phyloP scores from a whole-genome alignment of 2,329 filamentous ascomycete genomes.

The Colletotrichum cordylinicola region DNA sequence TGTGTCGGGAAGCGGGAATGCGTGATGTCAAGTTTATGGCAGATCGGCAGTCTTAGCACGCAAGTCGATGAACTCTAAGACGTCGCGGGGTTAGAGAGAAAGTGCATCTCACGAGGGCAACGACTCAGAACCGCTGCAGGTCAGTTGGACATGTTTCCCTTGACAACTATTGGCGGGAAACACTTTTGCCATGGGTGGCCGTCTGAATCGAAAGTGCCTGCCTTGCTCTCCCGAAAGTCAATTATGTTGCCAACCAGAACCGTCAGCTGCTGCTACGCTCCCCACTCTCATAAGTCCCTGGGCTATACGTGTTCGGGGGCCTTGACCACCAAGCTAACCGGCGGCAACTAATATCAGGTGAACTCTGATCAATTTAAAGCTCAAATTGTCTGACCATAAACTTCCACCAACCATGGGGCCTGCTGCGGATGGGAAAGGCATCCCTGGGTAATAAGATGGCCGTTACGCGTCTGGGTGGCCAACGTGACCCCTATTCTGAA shows the following conservation, averaged over 20 bases:
- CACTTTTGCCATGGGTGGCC: neutral
- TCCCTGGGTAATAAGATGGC: neutral
- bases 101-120: neutral
- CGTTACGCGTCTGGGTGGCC: neutral
- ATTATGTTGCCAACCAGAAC: neutral
- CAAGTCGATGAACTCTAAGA: neutral
- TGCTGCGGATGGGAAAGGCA: neutral
- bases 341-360: neutral
- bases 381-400: conserved; percentile 1
- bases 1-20: neutral
- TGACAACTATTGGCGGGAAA: neutral
- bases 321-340: neutral
- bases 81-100: neutral
- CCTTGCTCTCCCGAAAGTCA: neutral
- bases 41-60: neutral
- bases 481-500: neutral
- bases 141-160: neutral
- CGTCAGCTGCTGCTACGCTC: neutral
- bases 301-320: neutral
- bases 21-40: neutral
- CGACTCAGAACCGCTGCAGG: neutral
- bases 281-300: neutral
- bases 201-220: neutral
- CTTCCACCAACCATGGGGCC: conserved; percentile 16
- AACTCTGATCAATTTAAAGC: conserved; percentile 15